Conservation (phyloP, 1,284 basidiomycete species). For the Neonothopanus nambi region DNA sequence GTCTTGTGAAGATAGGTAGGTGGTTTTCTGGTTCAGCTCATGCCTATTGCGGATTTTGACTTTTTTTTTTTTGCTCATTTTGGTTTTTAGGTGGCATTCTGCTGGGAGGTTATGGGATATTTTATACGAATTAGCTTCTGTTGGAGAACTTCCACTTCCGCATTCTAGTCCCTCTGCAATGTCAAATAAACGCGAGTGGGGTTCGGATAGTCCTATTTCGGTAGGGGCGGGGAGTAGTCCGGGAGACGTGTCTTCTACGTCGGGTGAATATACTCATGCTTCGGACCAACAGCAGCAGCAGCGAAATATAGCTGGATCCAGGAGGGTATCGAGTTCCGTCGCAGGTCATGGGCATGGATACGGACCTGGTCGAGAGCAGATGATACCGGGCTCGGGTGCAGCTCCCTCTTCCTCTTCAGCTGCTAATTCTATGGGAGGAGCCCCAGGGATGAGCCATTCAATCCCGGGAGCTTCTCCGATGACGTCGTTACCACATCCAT, state of each 20-base stretch:
- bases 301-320: slow-evolving; percentile 9
- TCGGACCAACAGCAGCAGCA: background rate
- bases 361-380: too few species aligned
- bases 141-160: slow-evolving; percentile 65
- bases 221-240: background rate
- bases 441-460: background rate
- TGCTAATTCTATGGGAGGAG: too few species aligned
- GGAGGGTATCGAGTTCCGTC: slow-evolving; percentile 4
- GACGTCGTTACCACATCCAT: background rate
- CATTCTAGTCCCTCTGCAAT: slow-evolving; percentile 42
- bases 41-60: background rate
- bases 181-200: slow-evolving; percentile 62
- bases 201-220: slow-evolving; percentile 44
- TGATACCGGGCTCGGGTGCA: too few species aligned
- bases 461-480: background rate
- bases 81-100: slow-evolving; percentile 42
- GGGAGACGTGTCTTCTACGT: background rate
- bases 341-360: background rate
- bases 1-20: slow-evolving; percentile 49
- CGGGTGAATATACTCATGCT: too few species aligned
- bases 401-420: too few species aligned
- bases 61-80: background rate
- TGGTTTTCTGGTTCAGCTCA: slow-evolving; percentile 2
- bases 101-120: slow-evolving; percentile 59
- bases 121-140: slow-evolving; percentile 64